Base-by-base conservation (phyloP, 257 asterid genomes). In the Knoxia roxburghii region DNA sequence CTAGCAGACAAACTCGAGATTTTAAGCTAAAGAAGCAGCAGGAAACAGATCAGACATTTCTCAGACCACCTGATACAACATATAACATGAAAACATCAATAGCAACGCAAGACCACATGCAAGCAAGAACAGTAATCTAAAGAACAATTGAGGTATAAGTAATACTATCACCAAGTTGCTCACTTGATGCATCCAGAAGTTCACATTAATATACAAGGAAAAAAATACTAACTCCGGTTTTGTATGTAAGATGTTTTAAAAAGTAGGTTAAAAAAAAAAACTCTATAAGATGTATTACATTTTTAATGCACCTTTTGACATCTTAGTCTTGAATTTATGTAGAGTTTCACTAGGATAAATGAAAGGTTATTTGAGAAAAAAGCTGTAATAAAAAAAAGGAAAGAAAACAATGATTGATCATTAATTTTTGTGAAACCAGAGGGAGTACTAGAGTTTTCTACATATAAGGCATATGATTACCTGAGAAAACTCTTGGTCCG, bases 401-500 rank as follows among this genome's bases (percentile, higher is more conserved):
- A n/a, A n/a, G n/a, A n/a, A n/a, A n/a, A n/a, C n/a, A n/a, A n/a
- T n/a, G n/a, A n/a, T n/a, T n/a, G n/a, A n/a, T n/a, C n/a, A n/a
- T n/a, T n/a, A n/a, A n/a, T n/a, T n/a, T n/a, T n/a, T n/a, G n/a
- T n/a, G n/a, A n/a, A n/a, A n/a, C n/a, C n/a, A n/a, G n/a, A n/a
- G n/a, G n/a, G n/a, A n/a, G n/a, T 48, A 8, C 26, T 56, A 1
- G 30, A 56, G 26, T 20, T 65, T 3, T 40, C 23, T 23, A 32
- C 24, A 52, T 32, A 53, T 24, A 29, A 51, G 30, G 49, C 21
- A 58, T 21, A 45, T 8, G 62, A 52, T 79, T 84, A 94, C 99
- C 97, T 85, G 95, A 30, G 95, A 81, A 68, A 88, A 89, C 45
- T 84, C 96, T 69, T 83, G 87, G 81, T 94, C 79, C 58, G 99